Base-by-base conservation (phyloP, 768 basidiomycete species). In the Termitomyces heimii region DNA sequence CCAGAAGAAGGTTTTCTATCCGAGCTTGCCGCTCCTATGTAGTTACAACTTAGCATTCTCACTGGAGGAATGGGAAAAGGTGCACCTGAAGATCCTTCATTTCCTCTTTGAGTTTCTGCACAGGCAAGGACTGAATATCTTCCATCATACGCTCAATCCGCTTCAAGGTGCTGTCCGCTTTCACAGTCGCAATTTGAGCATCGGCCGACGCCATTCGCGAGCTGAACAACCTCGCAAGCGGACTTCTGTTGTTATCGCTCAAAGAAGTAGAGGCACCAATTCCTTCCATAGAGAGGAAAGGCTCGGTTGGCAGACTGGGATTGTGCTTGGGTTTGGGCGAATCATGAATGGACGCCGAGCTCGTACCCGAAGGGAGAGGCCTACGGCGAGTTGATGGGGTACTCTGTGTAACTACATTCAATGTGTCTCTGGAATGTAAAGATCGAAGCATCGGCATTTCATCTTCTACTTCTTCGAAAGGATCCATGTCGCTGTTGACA, bases 11-110 rank as follows among this genome's bases (percentile, higher is more conserved):
- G 51, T 80, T 81, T 69, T 92, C 89, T 60, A 92, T 92, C 37
- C 89, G 80, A 18, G 84, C 83, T 72, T 92, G 89, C 46, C 87
- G 85, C 56, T 89, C 83, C 83, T 86, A 60, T 6, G n/a, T n/a
- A n/a, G n/a, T 51, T 9, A 18, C 26, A 7, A 14, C 14, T 39
- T n/a, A 52, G 28, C 24, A 39, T 52, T 20, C 26, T 20, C 35
- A 40, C 18, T 20, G 6, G 12, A 12, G 13, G 0, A 8, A 29
- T 12, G 4, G 18, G 12, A n/a, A 13, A 28, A 45, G 24, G n/a
- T 29, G 69, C 45, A 88, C 88, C 79, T 89, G 88, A 29, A 92
- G 69, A 66, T 92, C 91, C 67, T 84, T 89, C 82, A 94, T 87
- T 68, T 93, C 89, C 2, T 87, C 86, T 69, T 82, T 86, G 37